Percentiles rank a stretch among this genome's conserved stretches.
Evolutionary conservation across 2,329 filamentous ascomycete species (phyloP).

Genomic region (Chaetomium olivaceum): DNA sequence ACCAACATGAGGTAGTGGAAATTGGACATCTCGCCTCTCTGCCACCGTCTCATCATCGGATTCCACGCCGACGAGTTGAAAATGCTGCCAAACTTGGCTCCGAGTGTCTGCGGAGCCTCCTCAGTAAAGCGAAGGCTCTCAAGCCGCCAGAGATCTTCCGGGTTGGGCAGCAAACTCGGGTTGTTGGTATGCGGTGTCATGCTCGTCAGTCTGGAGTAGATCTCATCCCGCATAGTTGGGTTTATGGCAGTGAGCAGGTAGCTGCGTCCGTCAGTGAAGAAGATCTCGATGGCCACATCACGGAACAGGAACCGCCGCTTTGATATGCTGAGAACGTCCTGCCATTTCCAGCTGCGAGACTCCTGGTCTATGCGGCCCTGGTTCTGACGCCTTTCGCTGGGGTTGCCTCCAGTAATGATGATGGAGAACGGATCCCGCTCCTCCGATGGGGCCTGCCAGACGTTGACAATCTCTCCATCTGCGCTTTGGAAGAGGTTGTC

Average conservation of each 20-base stretch:
- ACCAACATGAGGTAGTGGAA: conserved; percentile 99
- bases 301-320: conserved; percentile 94
- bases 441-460: conserved; percentile 87
- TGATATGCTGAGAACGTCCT: conserved; percentile 90
- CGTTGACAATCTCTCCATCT: conserved; percentile 95
- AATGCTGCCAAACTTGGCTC: conserved; percentile 87
- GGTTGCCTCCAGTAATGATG: conserved; percentile 61
- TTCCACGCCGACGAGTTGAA: conserved; percentile 83
- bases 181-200: conserved; percentile 81
- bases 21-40: conserved; percentile 93
- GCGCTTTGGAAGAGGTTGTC: conserved; percentile 95
- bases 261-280: conserved; percentile 95
- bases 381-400: conserved; percentile 47
- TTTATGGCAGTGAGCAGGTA: conserved; percentile 87
- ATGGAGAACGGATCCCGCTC: conserved; percentile 95
- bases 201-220: conserved; percentile 72
- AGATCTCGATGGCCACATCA: conserved; percentile 94
- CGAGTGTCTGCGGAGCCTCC: conserved; percentile 63
- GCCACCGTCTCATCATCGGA: conserved; percentile 85
- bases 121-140: conserved; percentile 74
- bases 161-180: conserved; percentile 67
- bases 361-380: conserved; percentile 68
- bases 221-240: conserved; percentile 70
- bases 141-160: conserved; percentile 88
- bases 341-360: conserved; percentile 89